Base-by-base conservation (phyloP, 202 grass and related monocot genomes). In the Digitaria exilis region DNA sequence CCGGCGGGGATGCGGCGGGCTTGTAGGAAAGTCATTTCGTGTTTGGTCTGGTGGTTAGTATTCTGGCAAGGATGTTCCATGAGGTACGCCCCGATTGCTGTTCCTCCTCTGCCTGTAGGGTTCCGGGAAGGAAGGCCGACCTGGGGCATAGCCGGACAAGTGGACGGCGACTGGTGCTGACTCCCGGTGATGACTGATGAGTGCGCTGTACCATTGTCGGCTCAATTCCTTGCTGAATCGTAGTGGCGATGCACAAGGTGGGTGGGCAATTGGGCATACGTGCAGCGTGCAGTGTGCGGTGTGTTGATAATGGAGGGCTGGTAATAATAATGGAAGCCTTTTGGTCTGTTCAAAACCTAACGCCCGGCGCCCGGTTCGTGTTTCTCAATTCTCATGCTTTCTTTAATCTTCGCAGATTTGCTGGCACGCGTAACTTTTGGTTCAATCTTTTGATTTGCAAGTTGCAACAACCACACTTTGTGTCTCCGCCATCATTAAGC, bases 181-280 rank as follows among this genome's bases (percentile, higher is more conserved):
- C 35, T 37, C 26, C 19, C 13, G 28, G 54, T 35, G n/a, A 52
- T 24, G 31, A 26, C 41, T 35, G n/a, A 52, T 24, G 31, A 26
- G 30, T 39, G 35, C 13, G 19, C 31, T 43, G 18, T 73, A n/a
- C 31, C 32, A 18, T 44, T 39, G 16, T 54, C 22, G 22, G 34
- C 42, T 6, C 64, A 69, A 63, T 54, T 77, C 21, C 4, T 70
- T 26, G 21, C 7, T 11, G 18, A 46, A 59, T 62, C 24, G 6
- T 24, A 52, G 65, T 78, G 83, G 39, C 1, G 46, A 31, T 17
- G 60, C 71, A 76, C 26, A 67, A 68, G 43, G 71, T 31, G 71
- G 45, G 46, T 50, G 28, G 30, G 32, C 15, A 6, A 28, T 28
- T 50, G 28, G 30, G 32, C 15, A 6, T 16, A 8, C 14, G 32